phyloP scores from a whole-genome alignment of 768 basidiomycete species.

The Multifurca ochricompacta region DNA sequence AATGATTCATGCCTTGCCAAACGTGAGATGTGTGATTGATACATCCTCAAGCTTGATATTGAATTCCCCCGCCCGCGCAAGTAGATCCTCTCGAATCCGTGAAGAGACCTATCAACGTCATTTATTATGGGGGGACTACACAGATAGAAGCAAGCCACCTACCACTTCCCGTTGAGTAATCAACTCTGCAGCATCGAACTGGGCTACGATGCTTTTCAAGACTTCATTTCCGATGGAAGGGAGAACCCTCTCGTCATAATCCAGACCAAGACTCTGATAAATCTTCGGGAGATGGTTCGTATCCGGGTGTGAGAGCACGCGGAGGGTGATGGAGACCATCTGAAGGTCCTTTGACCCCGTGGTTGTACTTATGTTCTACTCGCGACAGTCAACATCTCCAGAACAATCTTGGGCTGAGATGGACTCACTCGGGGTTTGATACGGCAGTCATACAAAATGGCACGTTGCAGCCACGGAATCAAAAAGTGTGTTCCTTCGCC shows the following conservation, averaged over 20 bases:
- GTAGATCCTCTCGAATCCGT: slow-evolving; percentile 83
- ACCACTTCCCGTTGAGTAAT: slow-evolving; percentile 98
- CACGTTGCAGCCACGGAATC: slow-evolving; percentile 91
- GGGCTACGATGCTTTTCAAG: slow-evolving; percentile 94
- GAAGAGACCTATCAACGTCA: slow-evolving; percentile 63
- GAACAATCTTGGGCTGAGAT: neutral
- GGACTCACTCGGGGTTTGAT: slow-evolving; percentile 84
- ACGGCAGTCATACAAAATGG: slow-evolving; percentile 95
- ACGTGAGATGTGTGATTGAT: slow-evolving; percentile 87
- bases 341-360: slow-evolving; percentile 98
- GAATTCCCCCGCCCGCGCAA: slow-evolving; percentile 93
- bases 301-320: slow-evolving; percentile 93
- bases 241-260: slow-evolving; percentile 96
- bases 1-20: slow-evolving; percentile 57
- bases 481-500: slow-evolving; percentile 95
- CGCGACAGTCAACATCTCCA: slow-evolving; percentile 2
- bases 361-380: slow-evolving; percentile 93
- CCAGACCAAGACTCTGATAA: slow-evolving; percentile 89
- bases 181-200: slow-evolving; percentile 94
- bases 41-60: slow-evolving; percentile 95
- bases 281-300: slow-evolving; percentile 81
- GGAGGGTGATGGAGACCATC: slow-evolving; percentile 95
- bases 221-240: slow-evolving; percentile 99
- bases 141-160: slow-evolving; percentile 26
- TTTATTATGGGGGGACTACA: neutral